These are phyloP conservation scores for Prototheca wickerhamii DNA, from an alignment of 163 green algal species.

Conservation along the genomic window DNA sequence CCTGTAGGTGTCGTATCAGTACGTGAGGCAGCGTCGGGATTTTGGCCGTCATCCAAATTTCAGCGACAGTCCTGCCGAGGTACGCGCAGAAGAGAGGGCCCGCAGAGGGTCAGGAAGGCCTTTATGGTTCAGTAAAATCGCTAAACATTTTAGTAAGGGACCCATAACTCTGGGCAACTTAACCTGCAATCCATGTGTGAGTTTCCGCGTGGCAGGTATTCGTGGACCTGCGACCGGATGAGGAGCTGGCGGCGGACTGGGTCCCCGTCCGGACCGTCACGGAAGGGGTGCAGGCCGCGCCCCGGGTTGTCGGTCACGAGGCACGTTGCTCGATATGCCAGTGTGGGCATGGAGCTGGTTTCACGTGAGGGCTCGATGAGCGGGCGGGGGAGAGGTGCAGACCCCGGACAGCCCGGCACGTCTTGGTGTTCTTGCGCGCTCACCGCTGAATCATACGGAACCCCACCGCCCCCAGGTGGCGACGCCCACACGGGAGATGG, in stretches of 20 bases:
- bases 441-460: too few species aligned
- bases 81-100: conserved; percentile 14
- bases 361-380: too few species aligned
- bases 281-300: conserved; percentile 6
- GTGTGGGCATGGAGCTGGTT: too few species aligned
- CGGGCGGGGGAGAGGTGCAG: too few species aligned
- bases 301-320: conserved; percentile 76
- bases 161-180: too few species aligned
- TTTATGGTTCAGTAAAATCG: too few species aligned
- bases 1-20: conserved; percentile 62
- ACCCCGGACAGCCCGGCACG: too few species aligned
- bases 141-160: too few species aligned
- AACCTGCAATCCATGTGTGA: not conserved
- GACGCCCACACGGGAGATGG: conserved; percentile 63
- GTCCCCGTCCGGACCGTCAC: conserved; percentile 25
- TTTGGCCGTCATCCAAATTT: conserved; percentile 72
- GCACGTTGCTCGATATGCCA: too few species aligned
- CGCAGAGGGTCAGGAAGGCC: not conserved
- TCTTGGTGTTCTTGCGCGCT: too few species aligned
- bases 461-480: conserved; percentile 45
- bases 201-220: conserved; percentile 29
- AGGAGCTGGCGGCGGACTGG: conserved; percentile 65
- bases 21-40: conserved; percentile 66
- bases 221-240: conserved; percentile 76
- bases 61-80: conserved; percentile 57